These are phyloP conservation scores for Colletotrichum falcatum DNA, from an alignment of 2,329 filamentous ascomycete species.

Conservation along the genomic window DNA sequence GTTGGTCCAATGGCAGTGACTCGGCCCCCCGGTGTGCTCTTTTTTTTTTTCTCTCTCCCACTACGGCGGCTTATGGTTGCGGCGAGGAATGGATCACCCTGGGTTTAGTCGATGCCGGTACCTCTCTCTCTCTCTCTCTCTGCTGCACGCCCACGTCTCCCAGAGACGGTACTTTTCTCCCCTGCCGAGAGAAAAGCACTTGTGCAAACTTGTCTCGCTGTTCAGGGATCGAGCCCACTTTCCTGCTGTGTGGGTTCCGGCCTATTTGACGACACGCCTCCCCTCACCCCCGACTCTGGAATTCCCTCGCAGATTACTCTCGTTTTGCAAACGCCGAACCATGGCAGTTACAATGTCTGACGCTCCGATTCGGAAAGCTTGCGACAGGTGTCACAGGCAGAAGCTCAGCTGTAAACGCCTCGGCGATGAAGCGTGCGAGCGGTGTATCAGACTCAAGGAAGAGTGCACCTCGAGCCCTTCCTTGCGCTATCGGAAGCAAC, in stretches of 20 bases:
- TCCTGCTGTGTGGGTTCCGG: constrained; percentile 18
- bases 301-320: constrained; percentile 39
- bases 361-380: constrained; percentile 56
- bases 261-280: constrained; percentile 41
- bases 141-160: background rate
- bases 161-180: constrained; percentile 20
- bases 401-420: constrained; percentile 60
- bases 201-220: constrained; percentile 32
- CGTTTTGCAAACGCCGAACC: constrained; percentile 39
- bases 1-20: constrained; percentile 27
- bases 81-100: constrained; percentile 38
- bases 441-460: constrained; percentile 55
- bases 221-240: constrained; percentile 28
- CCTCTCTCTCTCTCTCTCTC: constrained; percentile 1
- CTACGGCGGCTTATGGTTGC: constrained; percentile 29
- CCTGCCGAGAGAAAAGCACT: constrained; percentile 19
- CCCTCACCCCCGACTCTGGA: constrained; percentile 37
- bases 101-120: constrained; percentile 18
- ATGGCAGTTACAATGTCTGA: constrained; percentile 53
- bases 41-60: constrained; percentile 23
- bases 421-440: constrained; percentile 55
- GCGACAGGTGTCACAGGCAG: constrained; percentile 60
- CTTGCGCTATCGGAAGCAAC: constrained; percentile 52
- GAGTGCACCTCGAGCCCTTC: constrained; percentile 60
- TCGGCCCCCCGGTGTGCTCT: constrained; percentile 20